Percentiles rank a stretch among this genome's conserved stretches.
phyloP scores from a whole-genome alignment of 192 early-diverging fungal species.

The Endogone sp. region DNA sequence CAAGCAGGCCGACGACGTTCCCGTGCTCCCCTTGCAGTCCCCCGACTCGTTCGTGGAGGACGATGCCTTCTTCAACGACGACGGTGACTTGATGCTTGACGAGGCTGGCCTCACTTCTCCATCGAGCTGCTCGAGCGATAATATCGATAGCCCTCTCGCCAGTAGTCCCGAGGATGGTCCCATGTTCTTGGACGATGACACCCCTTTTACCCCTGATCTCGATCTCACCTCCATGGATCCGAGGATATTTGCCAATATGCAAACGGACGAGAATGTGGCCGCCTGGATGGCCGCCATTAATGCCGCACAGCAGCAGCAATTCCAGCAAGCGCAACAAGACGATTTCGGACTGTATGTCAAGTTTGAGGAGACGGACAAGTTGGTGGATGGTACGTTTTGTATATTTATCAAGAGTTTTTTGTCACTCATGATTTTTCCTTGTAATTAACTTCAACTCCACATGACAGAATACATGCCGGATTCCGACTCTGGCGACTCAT shows the following conservation, averaged over 20 bases:
- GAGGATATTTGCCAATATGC: too few relatives aligned
- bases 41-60: conserved; percentile 8
- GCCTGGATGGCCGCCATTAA: too few relatives aligned
- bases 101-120: conserved; percentile 13
- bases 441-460: too few relatives aligned
- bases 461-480: too few relatives aligned
- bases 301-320: too few relatives aligned
- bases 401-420: too few relatives aligned
- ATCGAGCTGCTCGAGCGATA: conserved; percentile 15
- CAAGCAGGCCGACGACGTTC: not conserved
- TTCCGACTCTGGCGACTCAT: not conserved
- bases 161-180: conserved; percentile 12
- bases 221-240: conserved; percentile 8
- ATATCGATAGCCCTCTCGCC: conserved; percentile 22
- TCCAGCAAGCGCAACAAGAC: too few relatives aligned
- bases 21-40: not conserved
- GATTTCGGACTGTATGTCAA: too few relatives aligned
- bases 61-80: conserved; percentile 12
- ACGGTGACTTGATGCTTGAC: conserved; percentile 12
- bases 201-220: conserved; percentile 2
- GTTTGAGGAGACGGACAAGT: too few relatives aligned
- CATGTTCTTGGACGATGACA: conserved; percentile 6
- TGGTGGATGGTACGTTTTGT: too few relatives aligned
- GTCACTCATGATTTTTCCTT: too few relatives aligned
- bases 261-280: too few relatives aligned